Evolutionary conservation across 768 basidiomycete species (phyloP), one percentile per base, ranked within the genome.

Genomic region (Chiua virens): DNA sequence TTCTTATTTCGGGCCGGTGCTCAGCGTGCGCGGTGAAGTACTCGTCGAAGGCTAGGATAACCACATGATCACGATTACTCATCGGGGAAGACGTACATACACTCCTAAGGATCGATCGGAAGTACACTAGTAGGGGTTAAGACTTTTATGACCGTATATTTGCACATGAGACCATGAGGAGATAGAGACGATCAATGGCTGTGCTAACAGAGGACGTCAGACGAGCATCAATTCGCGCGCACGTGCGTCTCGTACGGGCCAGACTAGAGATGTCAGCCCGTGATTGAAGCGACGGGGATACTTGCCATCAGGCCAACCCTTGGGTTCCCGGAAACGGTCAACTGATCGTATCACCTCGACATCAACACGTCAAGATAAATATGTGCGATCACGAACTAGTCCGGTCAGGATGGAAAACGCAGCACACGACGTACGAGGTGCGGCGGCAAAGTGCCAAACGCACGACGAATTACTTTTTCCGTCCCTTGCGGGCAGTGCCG

Each of bases 401-500:
- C 32, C 36, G 28, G 35, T 39, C 20, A 22, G 27, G 27, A n/a
- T 35, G 45, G 27, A 22, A 13, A 17, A 27, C 38, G 22, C 23
- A n/a, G 25, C 23, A 14, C 36, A 22, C 13, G 34, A 30, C 11
- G 10, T 30, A 30, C 30, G 30, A 30, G 30, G 30, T 30, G 30
- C 30, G 30, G 27, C 27, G 27, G 11, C 30, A 30, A 30, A 14
- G 30, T 21, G 10, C 42, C 17, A 42, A 28, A 10, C 20, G 25
- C 49, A 35, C 39, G 52, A n/a, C 15, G 1, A 2, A 30, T 50
- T 72, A 71, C 55, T 75, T 75, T 62, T 75, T 75, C 56, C 74
- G 67, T 35, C 74, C 73, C 58, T 75, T 75, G 22, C 74, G 73
- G 47, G 59, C 54, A 42, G 65, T 53, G n/a, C 58, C 59, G 7